Evolutionary conservation across 2,329 filamentous ascomycete genomes (phyloP), one percentile per base, ranked within the genome.

Genomic region (Fulvia fulva): DNA sequence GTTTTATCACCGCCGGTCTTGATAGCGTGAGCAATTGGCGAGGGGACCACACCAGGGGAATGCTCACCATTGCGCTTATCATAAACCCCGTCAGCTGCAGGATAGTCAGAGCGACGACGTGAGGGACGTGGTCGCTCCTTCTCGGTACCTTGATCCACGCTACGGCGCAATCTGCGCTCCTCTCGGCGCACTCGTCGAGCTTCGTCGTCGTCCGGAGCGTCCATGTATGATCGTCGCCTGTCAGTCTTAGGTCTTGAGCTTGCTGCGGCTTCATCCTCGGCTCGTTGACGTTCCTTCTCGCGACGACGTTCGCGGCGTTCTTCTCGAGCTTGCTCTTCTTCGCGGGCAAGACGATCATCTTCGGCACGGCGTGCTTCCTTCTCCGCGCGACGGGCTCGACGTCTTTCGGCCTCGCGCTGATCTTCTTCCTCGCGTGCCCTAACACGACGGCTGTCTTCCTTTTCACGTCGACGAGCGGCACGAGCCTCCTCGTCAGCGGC

Each of bases 1-100:
- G 78, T 80, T 69, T 80, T 80, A 69, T 80, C 77, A 51, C 75
- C 73, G 57, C 68, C 68, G 63, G 63, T 63, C 61, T 68, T 66
- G 56, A 67, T 65, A 37, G 61, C 67, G 64, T 68, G 68, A 66
- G 66, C 65, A 56, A 62, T 51, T 26, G 68, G 63, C 37, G 62
- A 55, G 19, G 61, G 64, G 53, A 58, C 56, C 44, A 51, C 55
- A 55, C 51, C 50, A 50, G 61, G 62, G 56, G 63, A 59, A 46
- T 63, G 68, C 63, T 70, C 66, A 66, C 67, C 67, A 63, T 78
- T 78, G 66, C 76, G 76, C 61, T 71, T 67, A 65, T 78, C 76
- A 63, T 77, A 78, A 69, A 78, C 77, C 59, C 76, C 76, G 43
- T 67, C 70, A 51, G 73, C 73, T 58, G 74, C 72, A 12, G 67